Evolutionary conservation across 208 protist species (phyloP).

Genomic region (Wallacemonas sp.): DNA sequence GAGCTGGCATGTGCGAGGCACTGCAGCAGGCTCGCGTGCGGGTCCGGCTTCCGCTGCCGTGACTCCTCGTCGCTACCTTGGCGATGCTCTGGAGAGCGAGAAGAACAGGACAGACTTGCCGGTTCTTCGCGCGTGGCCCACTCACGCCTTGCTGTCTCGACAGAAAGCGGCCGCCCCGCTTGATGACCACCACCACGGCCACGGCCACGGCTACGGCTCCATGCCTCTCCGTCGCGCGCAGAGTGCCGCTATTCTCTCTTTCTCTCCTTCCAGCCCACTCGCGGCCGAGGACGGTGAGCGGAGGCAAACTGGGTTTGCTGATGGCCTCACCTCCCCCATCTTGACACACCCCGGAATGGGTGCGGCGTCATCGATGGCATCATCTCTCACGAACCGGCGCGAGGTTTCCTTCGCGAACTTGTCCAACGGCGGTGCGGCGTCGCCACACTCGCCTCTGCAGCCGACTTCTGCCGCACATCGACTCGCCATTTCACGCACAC

Average conservation of each 20-base stretch:
- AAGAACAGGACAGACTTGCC: too few species aligned
- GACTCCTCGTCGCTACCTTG: background rate
- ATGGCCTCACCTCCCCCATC: background rate
- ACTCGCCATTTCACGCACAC: too few species aligned
- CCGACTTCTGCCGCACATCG: too few species aligned
- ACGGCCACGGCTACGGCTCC: too few species aligned
- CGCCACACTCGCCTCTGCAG: background rate
- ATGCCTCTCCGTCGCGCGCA: constrained; percentile 4
- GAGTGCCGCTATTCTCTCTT: background rate
- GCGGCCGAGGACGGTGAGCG: too few species aligned
- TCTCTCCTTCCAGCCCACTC: constrained; percentile 1
- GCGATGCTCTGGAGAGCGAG: too few species aligned
- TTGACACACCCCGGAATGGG: background rate
- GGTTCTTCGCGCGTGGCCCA: too few species aligned
- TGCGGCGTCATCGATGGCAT: background rate
- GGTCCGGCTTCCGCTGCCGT: background rate
- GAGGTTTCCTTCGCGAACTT: constrained; percentile 9
- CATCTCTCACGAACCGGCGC: background rate
- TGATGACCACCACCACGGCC: too few species aligned
- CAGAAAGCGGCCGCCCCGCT: too few species aligned
- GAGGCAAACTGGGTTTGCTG: too few species aligned
- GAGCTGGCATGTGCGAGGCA: background rate
- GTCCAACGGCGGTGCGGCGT: background rate
- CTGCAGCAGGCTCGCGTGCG: background rate
- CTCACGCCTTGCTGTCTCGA: too few species aligned